These are phyloP conservation scores for Acrasis kona DNA, from an alignment of 78 protist species.

Conservation along the genomic window DNA sequence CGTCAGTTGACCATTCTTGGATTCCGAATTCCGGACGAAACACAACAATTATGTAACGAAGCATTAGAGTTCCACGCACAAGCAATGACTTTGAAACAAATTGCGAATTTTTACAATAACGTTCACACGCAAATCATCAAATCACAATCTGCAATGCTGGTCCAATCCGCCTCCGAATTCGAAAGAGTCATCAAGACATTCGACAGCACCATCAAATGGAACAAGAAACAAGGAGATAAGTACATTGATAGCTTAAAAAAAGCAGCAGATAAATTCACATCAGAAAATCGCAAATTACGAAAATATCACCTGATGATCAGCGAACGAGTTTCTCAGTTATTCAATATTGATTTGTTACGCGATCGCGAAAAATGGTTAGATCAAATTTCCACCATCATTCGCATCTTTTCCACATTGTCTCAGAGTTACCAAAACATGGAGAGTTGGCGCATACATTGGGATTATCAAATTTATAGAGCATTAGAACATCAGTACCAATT, in stretches of 20 bases:
- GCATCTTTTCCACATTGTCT: no score
- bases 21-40: conserved; percentile 16
- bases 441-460: conserved; percentile 64
- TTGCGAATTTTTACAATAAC: conserved; percentile 71
- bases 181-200: conserved; percentile 25
- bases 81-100: conserved; percentile 49
- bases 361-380: conserved; percentile 27
- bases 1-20: conserved; percentile 58
- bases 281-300: conserved; percentile 38
- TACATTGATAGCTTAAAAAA: conserved; percentile 28
- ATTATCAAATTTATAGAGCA: conserved; percentile 75
- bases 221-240: conserved; percentile 18
- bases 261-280: conserved; percentile 33
- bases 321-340: conserved; percentile 8
- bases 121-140: conserved; percentile 41
- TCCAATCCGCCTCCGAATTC: conserved; percentile 23
- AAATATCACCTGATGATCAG: conserved; percentile 20
- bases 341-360: conserved; percentile 24
- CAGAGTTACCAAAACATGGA: conserved; percentile 13
- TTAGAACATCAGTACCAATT: conserved; percentile 48
- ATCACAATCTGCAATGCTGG: conserved; percentile 49
- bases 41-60: not conserved
- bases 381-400: no score
- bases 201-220: not conserved
- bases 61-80: conserved; percentile 36